These are phyloP conservation scores for Letharia lupina DNA, from an alignment of 495 filamentous ascomycete genomes.

Conservation along the genomic window DNA sequence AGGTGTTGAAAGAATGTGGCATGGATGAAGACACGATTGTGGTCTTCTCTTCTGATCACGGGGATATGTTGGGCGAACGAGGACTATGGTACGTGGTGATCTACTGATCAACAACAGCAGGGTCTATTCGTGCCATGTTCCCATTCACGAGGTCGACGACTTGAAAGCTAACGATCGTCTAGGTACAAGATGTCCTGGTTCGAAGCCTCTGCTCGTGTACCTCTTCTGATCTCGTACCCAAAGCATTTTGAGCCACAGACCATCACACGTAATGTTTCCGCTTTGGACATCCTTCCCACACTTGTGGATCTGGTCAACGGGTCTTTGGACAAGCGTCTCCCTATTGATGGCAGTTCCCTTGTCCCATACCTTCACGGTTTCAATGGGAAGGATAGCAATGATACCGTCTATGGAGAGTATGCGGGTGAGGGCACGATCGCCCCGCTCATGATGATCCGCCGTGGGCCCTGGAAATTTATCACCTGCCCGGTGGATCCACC, in stretches of 20 bases:
- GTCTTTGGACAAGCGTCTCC: constrained; percentile 50
- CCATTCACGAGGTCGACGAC: background rate
- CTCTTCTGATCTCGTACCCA: constrained; percentile 68
- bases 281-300: constrained; percentile 77
- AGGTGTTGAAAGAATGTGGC: constrained; percentile 62
- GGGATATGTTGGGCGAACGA: constrained; percentile 86
- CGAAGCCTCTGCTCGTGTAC: constrained; percentile 74
- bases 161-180: background rate
- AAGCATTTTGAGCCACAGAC: constrained; percentile 56
- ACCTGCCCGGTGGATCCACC: constrained; percentile 71
- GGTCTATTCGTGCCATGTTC: background rate
- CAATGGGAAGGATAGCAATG: constrained; percentile 44
- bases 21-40: constrained; percentile 76
- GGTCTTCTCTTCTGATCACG: constrained; percentile 82
- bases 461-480: constrained; percentile 74
- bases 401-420: constrained; percentile 81
- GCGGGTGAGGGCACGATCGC: constrained; percentile 80
- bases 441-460: constrained; percentile 84
- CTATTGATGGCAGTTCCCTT: constrained; percentile 70
- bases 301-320: constrained; percentile 71
- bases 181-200: constrained; percentile 91
- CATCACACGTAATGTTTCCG: constrained; percentile 70
- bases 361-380: constrained; percentile 59
- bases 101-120: background rate
- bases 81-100: constrained; percentile 54